Evolutionary conservation across 2,329 filamentous ascomycete genomes (phyloP).

Genomic region (Beauveria caledonica): DNA sequence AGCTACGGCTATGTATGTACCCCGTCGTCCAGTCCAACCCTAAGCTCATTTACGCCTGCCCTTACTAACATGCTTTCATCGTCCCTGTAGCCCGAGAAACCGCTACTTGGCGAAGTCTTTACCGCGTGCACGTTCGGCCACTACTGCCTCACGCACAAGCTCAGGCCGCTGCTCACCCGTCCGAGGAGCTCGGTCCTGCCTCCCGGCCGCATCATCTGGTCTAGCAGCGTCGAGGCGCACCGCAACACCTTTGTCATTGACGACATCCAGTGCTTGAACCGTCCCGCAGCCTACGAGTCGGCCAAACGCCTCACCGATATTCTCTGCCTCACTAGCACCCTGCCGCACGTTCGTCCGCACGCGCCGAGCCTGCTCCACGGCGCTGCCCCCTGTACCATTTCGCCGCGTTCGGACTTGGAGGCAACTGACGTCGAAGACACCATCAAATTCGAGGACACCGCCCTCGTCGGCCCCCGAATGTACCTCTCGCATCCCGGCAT

Average conservation of each 20-base stretch:
- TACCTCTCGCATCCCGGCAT: constrained; percentile 84
- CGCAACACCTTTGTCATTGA: constrained; percentile 45
- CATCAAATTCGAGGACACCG: constrained; percentile 6
- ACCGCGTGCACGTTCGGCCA: constrained; percentile 92
- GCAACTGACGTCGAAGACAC: constrained; percentile 14
- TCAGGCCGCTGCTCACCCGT: constrained; percentile 64
- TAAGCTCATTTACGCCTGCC: background rate
- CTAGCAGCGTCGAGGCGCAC: constrained; percentile 68
- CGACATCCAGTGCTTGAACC: constrained; percentile 69
- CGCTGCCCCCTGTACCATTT: constrained; percentile 12
- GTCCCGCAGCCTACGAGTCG: constrained; percentile 66
- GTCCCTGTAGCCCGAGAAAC: constrained; percentile 38
- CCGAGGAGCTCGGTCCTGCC: constrained; percentile 27
- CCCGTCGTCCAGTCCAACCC: background rate
- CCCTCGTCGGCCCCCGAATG: constrained; percentile 44
- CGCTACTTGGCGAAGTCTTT: constrained; percentile 72
- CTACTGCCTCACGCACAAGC: constrained; percentile 76
- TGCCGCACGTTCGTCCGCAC: constrained; percentile 54
- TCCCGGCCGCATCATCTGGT: constrained; percentile 72
- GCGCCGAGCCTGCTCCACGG: constrained; percentile 47
- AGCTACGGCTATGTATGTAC: constrained; percentile 26
- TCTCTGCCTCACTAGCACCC: constrained; percentile 62
- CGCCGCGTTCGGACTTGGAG: constrained; percentile 13
- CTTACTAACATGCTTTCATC: background rate
- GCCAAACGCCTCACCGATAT: constrained; percentile 83